Conservation (phyloP, 805 yeast genomes). For the Saturnispora besseyi region DNA sequence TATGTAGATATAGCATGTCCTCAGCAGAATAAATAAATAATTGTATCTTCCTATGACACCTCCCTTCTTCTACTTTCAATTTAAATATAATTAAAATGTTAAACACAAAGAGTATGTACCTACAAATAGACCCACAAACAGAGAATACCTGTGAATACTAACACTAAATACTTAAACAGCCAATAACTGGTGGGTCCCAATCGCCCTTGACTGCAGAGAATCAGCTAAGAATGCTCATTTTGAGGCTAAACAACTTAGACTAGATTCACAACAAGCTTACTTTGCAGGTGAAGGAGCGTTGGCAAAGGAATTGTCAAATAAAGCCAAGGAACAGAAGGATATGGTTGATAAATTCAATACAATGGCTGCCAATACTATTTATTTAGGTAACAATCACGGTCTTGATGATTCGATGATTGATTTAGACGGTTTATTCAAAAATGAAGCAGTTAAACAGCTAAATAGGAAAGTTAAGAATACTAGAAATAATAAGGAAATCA, state of each 20-base stretch:
- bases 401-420: constrained; percentile 82
- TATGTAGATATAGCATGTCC: too few relatives aligned
- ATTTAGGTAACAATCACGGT: constrained; percentile 79
- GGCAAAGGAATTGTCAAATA: constrained; percentile 66
- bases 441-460: constrained; percentile 51
- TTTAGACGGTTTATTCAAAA: constrained; percentile 82
- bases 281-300: constrained; percentile 58
- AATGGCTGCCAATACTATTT: constrained; percentile 85
- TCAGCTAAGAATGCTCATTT: constrained; percentile 10
- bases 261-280: constrained; percentile 69
- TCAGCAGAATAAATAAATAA: background rate
- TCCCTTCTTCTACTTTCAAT: background rate
- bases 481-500: background rate
- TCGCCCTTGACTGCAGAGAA: constrained; percentile 5
- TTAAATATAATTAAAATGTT: background rate
- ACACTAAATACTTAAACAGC: background rate
- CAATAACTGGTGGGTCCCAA: constrained; percentile 6
- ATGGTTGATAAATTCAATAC: constrained; percentile 63
- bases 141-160: background rate
- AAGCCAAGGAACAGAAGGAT: constrained; percentile 49
- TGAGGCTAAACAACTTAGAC: constrained; percentile 1
- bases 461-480: background rate
- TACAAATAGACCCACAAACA: background rate
- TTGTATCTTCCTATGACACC: background rate
- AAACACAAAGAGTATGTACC: background rate